Conservation (phyloP, 83 land plant genomes). For the Picea abies region DNA sequence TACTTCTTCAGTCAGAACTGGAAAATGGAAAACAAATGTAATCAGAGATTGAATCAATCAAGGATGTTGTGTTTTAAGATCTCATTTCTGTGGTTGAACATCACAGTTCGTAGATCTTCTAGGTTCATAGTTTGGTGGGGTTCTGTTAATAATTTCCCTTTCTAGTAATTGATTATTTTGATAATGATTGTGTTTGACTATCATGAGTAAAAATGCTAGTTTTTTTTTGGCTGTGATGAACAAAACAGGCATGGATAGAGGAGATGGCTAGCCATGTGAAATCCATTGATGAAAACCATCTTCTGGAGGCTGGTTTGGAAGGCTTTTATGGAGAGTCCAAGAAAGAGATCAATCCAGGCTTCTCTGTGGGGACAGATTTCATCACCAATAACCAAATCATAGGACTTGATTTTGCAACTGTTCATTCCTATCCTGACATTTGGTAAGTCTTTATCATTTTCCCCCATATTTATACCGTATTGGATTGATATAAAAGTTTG, state of each 20-base stretch:
- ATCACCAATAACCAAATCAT: constrained; percentile 28
- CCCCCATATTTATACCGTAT: too few species aligned
- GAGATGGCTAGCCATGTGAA: too few species aligned
- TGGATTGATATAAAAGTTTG: too few species aligned
- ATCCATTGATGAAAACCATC: constrained; percentile 30
- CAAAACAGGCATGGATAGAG: constrained; percentile 44
- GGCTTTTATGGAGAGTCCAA: constrained; percentile 64
- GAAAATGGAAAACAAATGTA: too few species aligned
- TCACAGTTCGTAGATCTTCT: too few species aligned
- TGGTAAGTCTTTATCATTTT: constrained; percentile 5
- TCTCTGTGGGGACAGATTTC: constrained; percentile 4
- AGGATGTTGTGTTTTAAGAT: too few species aligned
- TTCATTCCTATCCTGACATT: constrained; percentile 47
- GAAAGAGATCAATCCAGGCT: constrained; percentile 26
- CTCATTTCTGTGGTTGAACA: too few species aligned
- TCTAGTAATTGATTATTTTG: too few species aligned
- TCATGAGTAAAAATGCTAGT: constrained; percentile 50
- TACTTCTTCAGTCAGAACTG: too few species aligned
- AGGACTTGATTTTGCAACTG: constrained; percentile 54
- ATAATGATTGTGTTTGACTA: neutral
- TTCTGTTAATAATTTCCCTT: too few species aligned
- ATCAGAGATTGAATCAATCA: too few species aligned
- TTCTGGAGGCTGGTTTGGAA: constrained; percentile 53
- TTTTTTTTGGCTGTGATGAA: constrained; percentile 34
- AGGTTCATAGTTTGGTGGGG: too few species aligned